Percentiles rank a stretch among this genome's conserved stretches.
These are phyloP conservation scores for Adansonia grandidieri DNA, from an alignment of 441 rosid genomes.

Conservation along the genomic window DNA sequence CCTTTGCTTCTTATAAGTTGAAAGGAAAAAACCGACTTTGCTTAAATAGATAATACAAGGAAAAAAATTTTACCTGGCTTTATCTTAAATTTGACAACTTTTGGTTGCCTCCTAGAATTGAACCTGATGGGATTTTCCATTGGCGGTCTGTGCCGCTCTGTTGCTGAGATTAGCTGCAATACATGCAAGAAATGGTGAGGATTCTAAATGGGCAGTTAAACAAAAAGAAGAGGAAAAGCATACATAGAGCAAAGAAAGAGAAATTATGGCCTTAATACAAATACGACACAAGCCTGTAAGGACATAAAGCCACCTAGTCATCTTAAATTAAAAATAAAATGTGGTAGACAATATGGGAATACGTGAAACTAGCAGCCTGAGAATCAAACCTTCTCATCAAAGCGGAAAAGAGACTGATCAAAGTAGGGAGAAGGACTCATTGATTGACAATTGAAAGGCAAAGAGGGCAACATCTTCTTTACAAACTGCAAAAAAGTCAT, in stretches of 20 bases:
- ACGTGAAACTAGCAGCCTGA: slow-evolving; percentile 6
- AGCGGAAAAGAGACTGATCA: slow-evolving; percentile 93
- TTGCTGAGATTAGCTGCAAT: slow-evolving; percentile 82
- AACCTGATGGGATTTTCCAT: slow-evolving; percentile 90
- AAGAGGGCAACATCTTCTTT: slow-evolving; percentile 83
- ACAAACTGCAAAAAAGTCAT: slow-evolving; percentile 64
- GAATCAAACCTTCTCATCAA: slow-evolving; percentile 84
- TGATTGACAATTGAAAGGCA: slow-evolving; percentile 90
- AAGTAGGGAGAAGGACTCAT: slow-evolving; percentile 95
- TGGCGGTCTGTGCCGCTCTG: slow-evolving; percentile 75
- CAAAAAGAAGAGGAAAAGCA: not conserved
- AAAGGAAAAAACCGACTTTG: not conserved
- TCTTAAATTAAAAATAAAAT: not conserved
- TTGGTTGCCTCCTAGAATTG: slow-evolving; percentile 69
- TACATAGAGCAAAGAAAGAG: not conserved
- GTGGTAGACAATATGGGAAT: slow-evolving; percentile 20
- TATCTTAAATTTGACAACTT: slow-evolving; percentile 75
- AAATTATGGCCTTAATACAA: not conserved
- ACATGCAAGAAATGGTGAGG: slow-evolving; percentile 27
- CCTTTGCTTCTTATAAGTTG: not conserved
- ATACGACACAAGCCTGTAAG: too few species aligned
- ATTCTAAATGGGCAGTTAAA: not conserved
- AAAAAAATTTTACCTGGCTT: slow-evolving; percentile 64
- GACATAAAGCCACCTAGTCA: not conserved
- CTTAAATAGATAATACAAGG: not conserved